These are phyloP conservation scores for Alternaria tenuissima DNA, from an alignment of 2,329 filamentous ascomycete species.

Conservation along the genomic window DNA sequence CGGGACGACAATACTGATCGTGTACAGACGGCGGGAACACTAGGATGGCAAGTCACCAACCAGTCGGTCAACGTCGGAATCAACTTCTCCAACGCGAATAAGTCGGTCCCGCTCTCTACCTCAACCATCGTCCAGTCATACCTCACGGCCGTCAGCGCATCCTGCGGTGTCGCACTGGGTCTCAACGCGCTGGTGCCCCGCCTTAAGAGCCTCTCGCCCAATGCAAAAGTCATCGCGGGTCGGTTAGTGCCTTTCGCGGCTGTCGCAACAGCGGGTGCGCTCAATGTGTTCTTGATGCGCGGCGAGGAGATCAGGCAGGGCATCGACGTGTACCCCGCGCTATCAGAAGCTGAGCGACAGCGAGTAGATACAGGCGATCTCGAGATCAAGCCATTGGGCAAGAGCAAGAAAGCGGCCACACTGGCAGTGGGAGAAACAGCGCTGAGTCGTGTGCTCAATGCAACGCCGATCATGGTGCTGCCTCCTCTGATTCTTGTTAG, in stretches of 20 bases:
- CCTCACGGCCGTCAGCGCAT: slow-evolving; percentile 88
- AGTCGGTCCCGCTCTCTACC: slow-evolving; percentile 86
- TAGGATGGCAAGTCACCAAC: slow-evolving; percentile 95
- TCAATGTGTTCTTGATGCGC: slow-evolving; percentile 98
- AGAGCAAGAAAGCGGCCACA: slow-evolving; percentile 85
- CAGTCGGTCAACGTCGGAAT: slow-evolving; percentile 98
- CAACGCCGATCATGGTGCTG: slow-evolving; percentile 95
- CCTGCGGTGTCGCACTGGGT: slow-evolving; percentile 90
- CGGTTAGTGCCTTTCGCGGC: slow-evolving; percentile 97
- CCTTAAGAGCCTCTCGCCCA: slow-evolving; percentile 77
- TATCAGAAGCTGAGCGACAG: slow-evolving; percentile 73
- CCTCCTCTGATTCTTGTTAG: slow-evolving; percentile 86
- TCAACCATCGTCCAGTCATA: slow-evolving; percentile 88
- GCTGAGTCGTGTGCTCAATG: slow-evolving; percentile 88
- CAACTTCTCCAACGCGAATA: slow-evolving; percentile 98
- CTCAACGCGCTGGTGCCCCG: slow-evolving; percentile 90
- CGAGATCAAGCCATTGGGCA: slow-evolving; percentile 74
- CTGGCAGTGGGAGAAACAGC: slow-evolving; percentile 94
- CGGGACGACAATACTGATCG: slow-evolving; percentile 27
- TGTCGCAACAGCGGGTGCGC: slow-evolving; percentile 85
- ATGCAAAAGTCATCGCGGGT: slow-evolving; percentile 76
- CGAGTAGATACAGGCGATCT: slow-evolving; percentile 69
- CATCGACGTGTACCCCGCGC: slow-evolving; percentile 89
- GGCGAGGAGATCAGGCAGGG: slow-evolving; percentile 92
- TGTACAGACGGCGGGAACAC: slow-evolving; percentile 77